Evolutionary conservation across 148 eudicot genomes (phyloP), one percentile per base, ranked within the genome.

Genomic region (Cornus controversa): DNA sequence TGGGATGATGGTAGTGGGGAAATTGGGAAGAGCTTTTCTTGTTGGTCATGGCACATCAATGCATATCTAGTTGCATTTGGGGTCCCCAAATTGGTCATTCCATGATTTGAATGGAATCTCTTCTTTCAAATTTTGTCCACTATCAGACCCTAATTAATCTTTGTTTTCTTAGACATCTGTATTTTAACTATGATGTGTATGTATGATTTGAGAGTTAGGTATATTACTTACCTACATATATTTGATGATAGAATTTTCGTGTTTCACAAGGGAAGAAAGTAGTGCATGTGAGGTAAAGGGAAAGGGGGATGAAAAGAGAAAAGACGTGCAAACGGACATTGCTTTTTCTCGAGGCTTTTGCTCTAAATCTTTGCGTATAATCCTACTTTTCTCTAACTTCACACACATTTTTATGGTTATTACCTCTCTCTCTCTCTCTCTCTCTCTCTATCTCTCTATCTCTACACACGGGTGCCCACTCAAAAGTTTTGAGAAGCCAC

Each of bases 71-170:
- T 37, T 71, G 68, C 66, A 58, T 71, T 60, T 71, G 23, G 75
- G 81, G 81, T 37, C 72, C 71, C 77, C 11, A 72, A 72, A 63
- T 65, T 71, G 64, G 74, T 50, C 26, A 53, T 78, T 47, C 84
- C 29, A 13, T 69, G 77, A 78, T 74, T 45, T 47, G 64, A 82
- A 73, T 78, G 78, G 84, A 82, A 78, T 82, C 67, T 68, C 67
- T 64, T 64, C 76, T 27, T 73, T 74, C 31, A n/a, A n/a, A n/a
- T n/a, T n/a, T n/a, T n/a, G n/a, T n/a, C n/a, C n/a, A n/a, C n/a
- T n/a, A n/a, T n/a, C n/a, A 29, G 42, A 71, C 22, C 64, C 20
- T 20, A n/a, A 4, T 60, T 60, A 20, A 60, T 60, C 64, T 60
- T 54, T 2, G 6, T 60, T 60, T 6, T n/a, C 64, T 22, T n/a